A percentile compares a stretch with the other conserved stretches of the same genome.
phyloP scores from a whole-genome alignment of 768 basidiomycete genomes.

The Terana coerulea region DNA sequence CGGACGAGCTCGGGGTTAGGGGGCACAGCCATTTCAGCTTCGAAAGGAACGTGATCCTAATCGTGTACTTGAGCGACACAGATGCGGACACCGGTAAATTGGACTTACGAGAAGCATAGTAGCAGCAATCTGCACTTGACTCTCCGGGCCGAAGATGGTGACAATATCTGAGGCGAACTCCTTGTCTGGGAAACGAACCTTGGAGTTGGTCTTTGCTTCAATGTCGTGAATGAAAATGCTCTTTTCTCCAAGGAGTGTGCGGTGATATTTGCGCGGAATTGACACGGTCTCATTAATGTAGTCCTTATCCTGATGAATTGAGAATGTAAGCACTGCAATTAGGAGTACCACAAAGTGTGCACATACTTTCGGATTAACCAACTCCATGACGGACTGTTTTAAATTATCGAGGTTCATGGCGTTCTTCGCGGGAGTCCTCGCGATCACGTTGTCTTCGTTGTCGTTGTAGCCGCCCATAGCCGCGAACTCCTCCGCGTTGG shows the following conservation, averaged over 20 bases:
- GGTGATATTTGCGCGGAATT: constrained; percentile 93
- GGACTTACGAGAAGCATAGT: constrained; percentile 85
- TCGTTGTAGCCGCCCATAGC: constrained; percentile 92
- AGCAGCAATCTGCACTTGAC: constrained; percentile 93
- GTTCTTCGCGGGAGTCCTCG: constrained; percentile 98
- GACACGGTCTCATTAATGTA: constrained; percentile 91
- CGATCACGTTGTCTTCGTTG: constrained; percentile 98
- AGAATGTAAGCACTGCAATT: not conserved
- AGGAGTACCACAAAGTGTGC: not conserved
- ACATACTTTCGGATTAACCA: constrained; percentile 90
- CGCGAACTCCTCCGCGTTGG: constrained; percentile 96
- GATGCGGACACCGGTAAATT: not conserved
- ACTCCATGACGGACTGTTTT: constrained; percentile 95
- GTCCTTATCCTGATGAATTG: constrained; percentile 77
- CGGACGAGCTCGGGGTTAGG: constrained; percentile 75
- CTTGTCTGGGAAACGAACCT: constrained; percentile 89
- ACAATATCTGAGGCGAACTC: constrained; percentile 93
- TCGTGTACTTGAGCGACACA: not conserved
- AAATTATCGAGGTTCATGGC: constrained; percentile 91
- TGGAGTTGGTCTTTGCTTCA: constrained; percentile 93
- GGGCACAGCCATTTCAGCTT: constrained; percentile 91
- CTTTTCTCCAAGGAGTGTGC: constrained; percentile 93
- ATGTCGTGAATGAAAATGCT: constrained; percentile 97
- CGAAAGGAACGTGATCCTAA: constrained; percentile 94
- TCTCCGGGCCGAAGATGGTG: constrained; percentile 95